Evolutionary conservation across 1,139 yeast genomes (phyloP).

Genomic region (Scheffersomyces insectosa): DNA sequence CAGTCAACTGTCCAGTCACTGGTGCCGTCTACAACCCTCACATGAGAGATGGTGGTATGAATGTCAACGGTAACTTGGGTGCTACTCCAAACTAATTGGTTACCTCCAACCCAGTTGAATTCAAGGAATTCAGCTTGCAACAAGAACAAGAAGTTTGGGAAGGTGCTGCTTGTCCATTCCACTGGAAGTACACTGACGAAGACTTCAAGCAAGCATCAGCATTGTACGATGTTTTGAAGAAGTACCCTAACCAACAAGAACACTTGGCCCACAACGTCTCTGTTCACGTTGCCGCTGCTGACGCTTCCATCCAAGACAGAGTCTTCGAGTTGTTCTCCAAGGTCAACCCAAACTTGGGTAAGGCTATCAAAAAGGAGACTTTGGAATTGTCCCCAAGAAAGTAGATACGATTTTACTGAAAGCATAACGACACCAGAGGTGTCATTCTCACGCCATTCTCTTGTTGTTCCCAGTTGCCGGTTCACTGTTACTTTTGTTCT

Average conservation of each 20-base stretch:
- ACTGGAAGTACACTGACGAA: constrained; percentile 75
- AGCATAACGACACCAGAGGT: too few relatives aligned
- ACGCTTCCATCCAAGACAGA: constrained; percentile 74
- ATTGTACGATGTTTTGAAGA: constrained; percentile 76
- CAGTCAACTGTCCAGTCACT: constrained; percentile 66
- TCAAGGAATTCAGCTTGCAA: constrained; percentile 43
- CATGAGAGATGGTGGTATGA: constrained; percentile 87
- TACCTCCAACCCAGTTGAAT: constrained; percentile 56
- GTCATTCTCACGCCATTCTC: too few relatives aligned
- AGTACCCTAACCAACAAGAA: constrained; percentile 75
- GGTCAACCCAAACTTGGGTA: constrained; percentile 66
- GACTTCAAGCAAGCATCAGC: constrained; percentile 70
- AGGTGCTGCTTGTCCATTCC: constrained; percentile 87
- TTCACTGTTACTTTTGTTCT: background rate
- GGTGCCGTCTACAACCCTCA: constrained; percentile 56
- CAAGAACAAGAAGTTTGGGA: constrained; percentile 82
- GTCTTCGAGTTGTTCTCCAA: constrained; percentile 76
- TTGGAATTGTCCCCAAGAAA: constrained; percentile 57
- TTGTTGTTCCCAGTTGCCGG: background rate
- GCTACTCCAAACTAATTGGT: constrained; percentile 77
- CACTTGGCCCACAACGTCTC: constrained; percentile 84
- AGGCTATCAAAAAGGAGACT: constrained; percentile 60
- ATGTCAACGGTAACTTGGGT: constrained; percentile 84
- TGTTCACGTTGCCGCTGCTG: constrained; percentile 69
- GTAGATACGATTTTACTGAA: constrained; percentile 13